phyloP scores from a whole-genome alignment of 1,139 yeast genomes.

The Blastobotrys persicus region DNA sequence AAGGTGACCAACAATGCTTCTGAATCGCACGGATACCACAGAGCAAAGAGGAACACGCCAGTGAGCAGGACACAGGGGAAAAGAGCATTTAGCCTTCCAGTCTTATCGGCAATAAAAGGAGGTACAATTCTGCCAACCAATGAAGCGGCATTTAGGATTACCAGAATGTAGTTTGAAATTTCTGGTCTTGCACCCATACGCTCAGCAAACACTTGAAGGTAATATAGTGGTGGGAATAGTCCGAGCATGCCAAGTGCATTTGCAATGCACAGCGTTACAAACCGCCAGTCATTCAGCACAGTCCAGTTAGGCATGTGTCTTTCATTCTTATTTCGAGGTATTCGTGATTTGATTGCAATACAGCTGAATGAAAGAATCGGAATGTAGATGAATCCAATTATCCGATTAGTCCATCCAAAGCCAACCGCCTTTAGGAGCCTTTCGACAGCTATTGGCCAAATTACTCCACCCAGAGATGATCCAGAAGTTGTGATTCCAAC shows the following conservation, averaged over 20 bases:
- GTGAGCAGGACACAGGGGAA: conserved; percentile 34
- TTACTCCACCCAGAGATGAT: conserved; percentile 62
- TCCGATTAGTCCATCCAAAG: conserved; percentile 50
- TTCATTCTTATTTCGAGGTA: conserved; percentile 23
- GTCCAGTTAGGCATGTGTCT: conserved; percentile 21
- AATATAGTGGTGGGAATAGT: conserved; percentile 41
- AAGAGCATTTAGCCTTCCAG: conserved; percentile 43
- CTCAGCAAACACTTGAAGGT: conserved; percentile 40
- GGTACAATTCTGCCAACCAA: conserved; percentile 51
- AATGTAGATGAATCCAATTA: conserved; percentile 45
- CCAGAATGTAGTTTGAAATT: conserved; percentile 36
- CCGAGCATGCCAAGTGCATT: conserved; percentile 36
- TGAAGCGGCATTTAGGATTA: conserved; percentile 50
- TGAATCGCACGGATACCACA: conserved; percentile 31
- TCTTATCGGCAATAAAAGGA: conserved; percentile 46
- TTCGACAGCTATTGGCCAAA: conserved; percentile 46
- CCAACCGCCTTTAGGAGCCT: conserved; percentile 45
- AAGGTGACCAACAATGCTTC: conserved; percentile 35
- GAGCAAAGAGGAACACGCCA: conserved; percentile 29
- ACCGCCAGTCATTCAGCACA: conserved; percentile 24
- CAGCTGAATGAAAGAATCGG: conserved; percentile 41
- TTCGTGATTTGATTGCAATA: conserved; percentile 34
- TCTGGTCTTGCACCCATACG: conserved; percentile 34
- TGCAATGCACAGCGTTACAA: conserved; percentile 29
- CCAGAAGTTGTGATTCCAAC: conserved; percentile 59